Evolutionary conservation across 2,329 filamentous ascomycete genomes (phyloP), one percentile per base, ranked within the genome.

Genomic region (Penicillium sp.): DNA sequence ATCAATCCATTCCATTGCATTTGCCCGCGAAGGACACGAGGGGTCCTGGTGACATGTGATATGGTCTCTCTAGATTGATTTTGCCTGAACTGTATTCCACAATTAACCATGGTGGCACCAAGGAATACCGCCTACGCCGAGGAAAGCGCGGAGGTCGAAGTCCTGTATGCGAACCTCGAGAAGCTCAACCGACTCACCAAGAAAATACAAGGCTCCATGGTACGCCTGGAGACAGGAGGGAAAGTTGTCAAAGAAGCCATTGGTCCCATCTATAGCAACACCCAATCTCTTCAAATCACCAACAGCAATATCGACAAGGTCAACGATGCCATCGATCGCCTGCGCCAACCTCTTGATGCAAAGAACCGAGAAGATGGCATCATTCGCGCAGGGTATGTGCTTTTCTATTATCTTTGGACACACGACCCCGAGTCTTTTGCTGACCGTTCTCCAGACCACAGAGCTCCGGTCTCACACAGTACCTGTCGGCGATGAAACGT

Each of bases 161-260:
- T 87, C 51, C 73, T 87, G 25, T 83, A 82, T 61, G 84, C 85
- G 53, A 86, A 86, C 62, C 85, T 97, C 59, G 91, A 95, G 65
- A 97, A 96, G 82, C 95, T 95, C 64, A 88, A 91, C 57, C 86
- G 91, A 68, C 82, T 97, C 71, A 96, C 91, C 32, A 96, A 94
- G 79, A 96, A 96, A 79, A 97, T 99, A 53, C 89, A 96, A 74
- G 88, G 89, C 29, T 96, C 90, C 49, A 82, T 97, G 63, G 84
- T 86, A 37, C 84, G 92, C 53, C 80, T 99, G 34, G 91, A 97
- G 66, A 85, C 87, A 37, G 95, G 90, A 50, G 94, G 93, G 18
- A 91, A 91, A 75, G 92, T 89, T 57, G 91, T 97, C 21, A 88
- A 91, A 67, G 90, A 96, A 68, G 92, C 95, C 12, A 91, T 95